A percentile compares a stretch with the other conserved stretches of the same genome.
These are phyloP conservation scores for Pichia sp. DNA, from an alignment of 1,139 yeast genomes.

Conservation along the genomic window DNA sequence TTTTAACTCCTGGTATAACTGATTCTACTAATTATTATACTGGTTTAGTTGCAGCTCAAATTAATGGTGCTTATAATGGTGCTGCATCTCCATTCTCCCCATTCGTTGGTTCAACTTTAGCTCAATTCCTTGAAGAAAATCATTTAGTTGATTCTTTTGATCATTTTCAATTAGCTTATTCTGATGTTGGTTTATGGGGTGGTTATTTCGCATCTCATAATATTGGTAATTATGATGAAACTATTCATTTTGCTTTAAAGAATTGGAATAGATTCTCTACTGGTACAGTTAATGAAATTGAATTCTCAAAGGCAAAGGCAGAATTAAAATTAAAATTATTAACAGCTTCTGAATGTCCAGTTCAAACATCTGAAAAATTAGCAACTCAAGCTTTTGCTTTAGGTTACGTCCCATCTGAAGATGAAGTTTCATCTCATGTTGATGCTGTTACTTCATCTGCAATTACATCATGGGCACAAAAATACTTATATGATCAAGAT, in stretches of 20 bases:
- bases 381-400: constrained; percentile 54
- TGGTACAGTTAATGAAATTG: constrained; percentile 63
- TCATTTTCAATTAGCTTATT: constrained; percentile 66
- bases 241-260: constrained; percentile 70
- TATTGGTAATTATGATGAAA: constrained; percentile 58
- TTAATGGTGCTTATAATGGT: constrained; percentile 57
- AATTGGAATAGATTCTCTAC: constrained; percentile 82
- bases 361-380: constrained; percentile 48
- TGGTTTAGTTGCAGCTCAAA: constrained; percentile 67
- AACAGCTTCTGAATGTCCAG: constrained; percentile 38
- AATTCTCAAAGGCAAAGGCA: constrained; percentile 72
- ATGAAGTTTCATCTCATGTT: constrained; percentile 54
- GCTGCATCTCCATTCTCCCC: constrained; percentile 43
- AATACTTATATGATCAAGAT: constrained; percentile 76
- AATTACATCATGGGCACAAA: constrained; percentile 67
- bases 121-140: constrained; percentile 65
- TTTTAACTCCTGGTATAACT: constrained; percentile 54
- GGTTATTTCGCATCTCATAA: constrained; percentile 61
- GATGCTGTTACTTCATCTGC: constrained; percentile 57
- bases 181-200: constrained; percentile 82
- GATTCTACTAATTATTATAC: constrained; percentile 59
- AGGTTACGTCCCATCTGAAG: constrained; percentile 56
- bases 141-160: constrained; percentile 64
- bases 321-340: constrained; percentile 58
- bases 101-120: constrained; percentile 80